Evolutionary conservation across 495 filamentous ascomycete genomes (phyloP), one percentile per base, ranked within the genome.

Genomic region (Aspergillus nanangensis): DNA sequence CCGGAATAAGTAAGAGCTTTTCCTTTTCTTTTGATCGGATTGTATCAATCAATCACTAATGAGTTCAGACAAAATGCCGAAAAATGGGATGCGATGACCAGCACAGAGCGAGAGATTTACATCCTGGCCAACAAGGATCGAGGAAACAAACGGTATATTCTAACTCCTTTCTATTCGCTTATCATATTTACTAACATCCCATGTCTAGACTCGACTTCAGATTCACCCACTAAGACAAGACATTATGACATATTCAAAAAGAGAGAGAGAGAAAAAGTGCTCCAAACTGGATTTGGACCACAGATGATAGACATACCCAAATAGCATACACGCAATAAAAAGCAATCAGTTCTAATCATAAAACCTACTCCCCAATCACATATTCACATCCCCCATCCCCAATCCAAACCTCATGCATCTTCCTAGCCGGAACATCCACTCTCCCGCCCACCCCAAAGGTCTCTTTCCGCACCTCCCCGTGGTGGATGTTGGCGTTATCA

Each of bases 381-480:
- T 88, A 90, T 31, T 86, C 89, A 66, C 89, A 94, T 0, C 89
- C 89, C 43, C 82, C 72, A 1, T 60, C 31, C 0, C 89, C 88
- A 52, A 91, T 81, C 89, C 88, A 93, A 15, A 93, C 87, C 71
- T 93, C 88, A 66, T 93, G 89, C 8, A 79, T 45, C 34, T 80
- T 77, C 0, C 75, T 73, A 1, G 85, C 83, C 7, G 83, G 84
- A 3, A 94, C 87, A 66, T 92, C 87, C n/a, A 93, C 59, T 44
- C 88, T 70, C 11, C 74, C 78, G 0, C 88, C 88, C 2, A 71
- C 71, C 0, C 77, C 75, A 57, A 85, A 87, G 2, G 82, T 89
- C 60, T 79, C 78, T 63, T 83, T 88, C 47, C 61, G 75, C 1
- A 61, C 50, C 23, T 65, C 47, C 10, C 63, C 65, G 36, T 57